A percentile compares a stretch with the other conserved stretches of the same genome.
phyloP scores from a whole-genome alignment of 257 asterid genomes.

The Scutellaria barbata region DNA sequence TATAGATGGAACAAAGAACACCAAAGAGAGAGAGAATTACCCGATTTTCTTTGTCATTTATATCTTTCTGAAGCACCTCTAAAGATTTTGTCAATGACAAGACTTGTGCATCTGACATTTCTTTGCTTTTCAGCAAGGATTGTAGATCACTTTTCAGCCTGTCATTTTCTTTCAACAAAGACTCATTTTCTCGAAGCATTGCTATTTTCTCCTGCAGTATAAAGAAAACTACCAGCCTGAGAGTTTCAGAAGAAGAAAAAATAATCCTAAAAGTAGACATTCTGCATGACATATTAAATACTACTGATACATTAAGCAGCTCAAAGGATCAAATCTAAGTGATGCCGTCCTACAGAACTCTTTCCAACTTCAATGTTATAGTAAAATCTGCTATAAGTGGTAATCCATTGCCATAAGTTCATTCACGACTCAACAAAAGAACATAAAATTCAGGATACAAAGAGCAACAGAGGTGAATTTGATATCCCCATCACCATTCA shows the following conservation, averaged over 20 bases:
- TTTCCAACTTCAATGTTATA: conserved; percentile 19
- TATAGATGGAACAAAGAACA: conserved; percentile 21
- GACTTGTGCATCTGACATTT: conserved; percentile 67
- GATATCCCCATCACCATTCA: background rate
- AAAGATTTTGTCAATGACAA: conserved; percentile 68
- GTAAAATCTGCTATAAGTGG: conserved; percentile 15
- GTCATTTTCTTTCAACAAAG: conserved; percentile 75
- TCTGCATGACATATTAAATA: conserved; percentile 24
- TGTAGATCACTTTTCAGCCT: conserved; percentile 62
- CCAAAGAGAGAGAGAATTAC: conserved; percentile 42
- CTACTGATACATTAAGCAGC: conserved; percentile 24
- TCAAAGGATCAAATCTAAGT: conserved; percentile 29
- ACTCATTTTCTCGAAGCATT: conserved; percentile 72
- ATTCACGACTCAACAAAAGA: background rate
- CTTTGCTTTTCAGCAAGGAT: conserved; percentile 73
- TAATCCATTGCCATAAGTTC: conserved; percentile 5
- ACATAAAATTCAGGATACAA: conserved; percentile 14
- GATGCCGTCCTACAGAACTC: conserved; percentile 23
- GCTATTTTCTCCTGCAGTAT: conserved; percentile 81
- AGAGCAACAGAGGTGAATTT: conserved; percentile 6
- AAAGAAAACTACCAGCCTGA: conserved; percentile 32
- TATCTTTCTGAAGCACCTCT: conserved; percentile 85
- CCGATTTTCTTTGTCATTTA: conserved; percentile 78
- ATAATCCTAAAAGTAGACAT: conserved; percentile 10
- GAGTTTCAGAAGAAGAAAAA: conserved; percentile 28